Evolutionary conservation across 1,284 basidiomycete species (phyloP).

Genomic region (Psilocybe mexicana): DNA sequence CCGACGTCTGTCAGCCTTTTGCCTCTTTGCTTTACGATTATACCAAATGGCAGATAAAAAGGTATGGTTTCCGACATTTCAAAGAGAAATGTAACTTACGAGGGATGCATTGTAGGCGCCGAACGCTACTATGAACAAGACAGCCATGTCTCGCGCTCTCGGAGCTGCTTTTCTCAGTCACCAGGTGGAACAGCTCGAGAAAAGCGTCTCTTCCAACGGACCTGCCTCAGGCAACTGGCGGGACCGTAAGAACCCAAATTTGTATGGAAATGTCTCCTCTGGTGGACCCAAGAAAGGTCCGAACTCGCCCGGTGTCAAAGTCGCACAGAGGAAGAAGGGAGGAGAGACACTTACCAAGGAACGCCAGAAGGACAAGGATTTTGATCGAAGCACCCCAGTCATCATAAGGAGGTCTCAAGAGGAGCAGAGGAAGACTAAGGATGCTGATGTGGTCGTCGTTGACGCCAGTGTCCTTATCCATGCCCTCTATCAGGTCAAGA

Average conservation of each 20-base stretch:
- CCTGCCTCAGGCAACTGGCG: slow-evolving; percentile 60
- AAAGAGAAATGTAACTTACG: not conserved
- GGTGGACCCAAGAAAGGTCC: slow-evolving; percentile 26
- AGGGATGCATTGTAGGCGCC: slow-evolving; percentile 16
- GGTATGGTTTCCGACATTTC: slow-evolving; percentile 16
- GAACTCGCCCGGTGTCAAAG: slow-evolving; percentile 30
- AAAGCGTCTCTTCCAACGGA: slow-evolving; percentile 57
- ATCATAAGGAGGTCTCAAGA: slow-evolving; percentile 39
- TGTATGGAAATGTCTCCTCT: slow-evolving; percentile 14
- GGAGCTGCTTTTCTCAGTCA: slow-evolving; percentile 82
- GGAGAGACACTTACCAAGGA: slow-evolving; percentile 30
- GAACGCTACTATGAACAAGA: slow-evolving; percentile 44
- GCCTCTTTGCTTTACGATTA: not conserved
- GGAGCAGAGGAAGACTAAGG: slow-evolving; percentile 41
- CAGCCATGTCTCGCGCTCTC: slow-evolving; percentile 79
- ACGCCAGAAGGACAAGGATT: slow-evolving; percentile 23
- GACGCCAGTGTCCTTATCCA: slow-evolving; percentile 89
- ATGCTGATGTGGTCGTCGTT: slow-evolving; percentile 76
- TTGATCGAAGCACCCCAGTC: slow-evolving; percentile 23
- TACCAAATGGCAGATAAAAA: slow-evolving; percentile 34
- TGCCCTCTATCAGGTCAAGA: slow-evolving; percentile 78
- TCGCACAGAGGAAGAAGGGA: slow-evolving; percentile 36
- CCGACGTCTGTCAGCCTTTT: not conserved
- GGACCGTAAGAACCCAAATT: slow-evolving; percentile 38
- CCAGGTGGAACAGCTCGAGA: slow-evolving; percentile 82